Conservation (phyloP, 768 basidiomycete genomes). For the Crassisporium funariophilum region DNA sequence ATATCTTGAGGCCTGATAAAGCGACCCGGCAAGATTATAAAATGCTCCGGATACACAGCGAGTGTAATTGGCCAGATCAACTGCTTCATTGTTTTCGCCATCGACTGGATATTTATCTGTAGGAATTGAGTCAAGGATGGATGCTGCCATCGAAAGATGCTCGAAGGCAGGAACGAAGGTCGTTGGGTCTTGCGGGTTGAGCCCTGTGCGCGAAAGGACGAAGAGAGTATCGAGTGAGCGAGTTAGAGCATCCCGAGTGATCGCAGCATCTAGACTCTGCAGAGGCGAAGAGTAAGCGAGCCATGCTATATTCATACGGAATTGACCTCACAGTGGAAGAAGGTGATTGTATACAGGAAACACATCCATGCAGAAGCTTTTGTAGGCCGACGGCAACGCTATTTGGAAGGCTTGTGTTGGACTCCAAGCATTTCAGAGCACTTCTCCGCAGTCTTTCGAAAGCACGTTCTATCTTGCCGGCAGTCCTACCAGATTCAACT, state of each 20-base stretch:
- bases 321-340: slow-evolving; percentile 8
- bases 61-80: slow-evolving; percentile 53
- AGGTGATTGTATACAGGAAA: slow-evolving; percentile 6
- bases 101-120: slow-evolving; percentile 8
- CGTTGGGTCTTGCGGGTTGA: slow-evolving; percentile 22
- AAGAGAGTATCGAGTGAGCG: slow-evolving; percentile 25
- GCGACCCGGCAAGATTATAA: slow-evolving; percentile 65
- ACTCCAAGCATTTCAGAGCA: slow-evolving; percentile 50
- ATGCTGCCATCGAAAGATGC: slow-evolving; percentile 45
- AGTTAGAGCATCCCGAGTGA: slow-evolving; percentile 19
- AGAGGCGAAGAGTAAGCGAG: slow-evolving; percentile 1
- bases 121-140: slow-evolving; percentile 31
- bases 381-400: slow-evolving; percentile 7
- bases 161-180: slow-evolving; percentile 47
- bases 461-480: slow-evolving; percentile 59
- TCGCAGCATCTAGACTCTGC: slow-evolving; percentile 10
- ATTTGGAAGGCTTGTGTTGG: slow-evolving; percentile 2
- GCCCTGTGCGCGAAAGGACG: slow-evolving; percentile 20
- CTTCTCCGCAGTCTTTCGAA: slow-evolving; percentile 60
- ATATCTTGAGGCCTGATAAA: slow-evolving; percentile 66
- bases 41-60: slow-evolving; percentile 75
- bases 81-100: slow-evolving; percentile 11
- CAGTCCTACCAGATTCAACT: slow-evolving; percentile 40
- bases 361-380: slow-evolving; percentile 8
- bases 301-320: neutral